phyloP scores from a whole-genome alignment of 352 stramenopile genomes.

The Phytopythium aichiense region DNA sequence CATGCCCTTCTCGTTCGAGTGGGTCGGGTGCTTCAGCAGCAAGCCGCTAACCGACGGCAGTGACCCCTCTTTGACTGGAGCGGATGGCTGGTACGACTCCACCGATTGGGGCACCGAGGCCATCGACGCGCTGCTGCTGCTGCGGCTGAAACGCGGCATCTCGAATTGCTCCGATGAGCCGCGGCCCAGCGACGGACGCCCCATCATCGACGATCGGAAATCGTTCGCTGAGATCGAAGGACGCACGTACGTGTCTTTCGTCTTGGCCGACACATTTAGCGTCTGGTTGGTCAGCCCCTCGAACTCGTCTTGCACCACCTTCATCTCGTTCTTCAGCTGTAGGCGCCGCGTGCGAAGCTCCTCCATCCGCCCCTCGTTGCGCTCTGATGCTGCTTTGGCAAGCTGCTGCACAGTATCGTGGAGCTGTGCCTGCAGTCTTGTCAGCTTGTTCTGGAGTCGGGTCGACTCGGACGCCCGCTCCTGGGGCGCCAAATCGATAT shows the following conservation, averaged over 20 bases:
- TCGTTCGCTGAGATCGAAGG: constrained; percentile 22
- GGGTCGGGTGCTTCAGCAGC: constrained; percentile 71
- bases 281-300: constrained; percentile 34
- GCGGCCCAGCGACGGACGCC: constrained; percentile 5
- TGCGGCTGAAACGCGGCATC: constrained; percentile 22
- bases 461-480: constrained; percentile 30
- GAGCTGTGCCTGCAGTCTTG: constrained; percentile 38
- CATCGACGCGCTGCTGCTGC: constrained; percentile 57
- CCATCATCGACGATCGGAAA: neutral
- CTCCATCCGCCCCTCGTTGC: constrained; percentile 39
- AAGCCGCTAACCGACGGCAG: constrained; percentile 47
- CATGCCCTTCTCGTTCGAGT: constrained; percentile 73
- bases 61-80: constrained; percentile 13
- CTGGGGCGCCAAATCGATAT: constrained; percentile 50
- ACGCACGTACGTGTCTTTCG: constrained; percentile 22
- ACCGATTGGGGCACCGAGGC: constrained; percentile 41
- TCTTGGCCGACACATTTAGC: constrained; percentile 19
- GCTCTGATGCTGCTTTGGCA: constrained; percentile 46
- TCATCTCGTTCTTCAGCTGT: constrained; percentile 74
- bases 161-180: constrained; percentile 28
- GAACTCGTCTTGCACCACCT: constrained; percentile 56
- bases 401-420: constrained; percentile 67
- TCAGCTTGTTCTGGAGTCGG: constrained; percentile 42
- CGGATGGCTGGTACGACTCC: constrained; percentile 36
- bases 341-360: constrained; percentile 51